Base-by-base conservation (phyloP, 2,329 filamentous ascomycete genomes). In the Pseudodiploospora longispora region DNA sequence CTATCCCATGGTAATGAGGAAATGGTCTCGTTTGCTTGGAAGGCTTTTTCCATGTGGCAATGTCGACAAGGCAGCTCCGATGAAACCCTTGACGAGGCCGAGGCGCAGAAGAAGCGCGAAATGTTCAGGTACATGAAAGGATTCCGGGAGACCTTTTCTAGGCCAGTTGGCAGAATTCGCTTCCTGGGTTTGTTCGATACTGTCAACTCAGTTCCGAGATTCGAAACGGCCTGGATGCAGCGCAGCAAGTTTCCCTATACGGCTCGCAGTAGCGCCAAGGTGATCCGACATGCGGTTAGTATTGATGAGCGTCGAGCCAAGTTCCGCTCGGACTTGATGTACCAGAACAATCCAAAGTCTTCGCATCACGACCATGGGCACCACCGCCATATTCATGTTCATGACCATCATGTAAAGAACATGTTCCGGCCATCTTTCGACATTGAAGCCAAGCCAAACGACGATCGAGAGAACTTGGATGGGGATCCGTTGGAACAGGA, bases 141-240 rank as follows among this genome's bases (percentile, higher is more conserved):
- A 0, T 93, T 93, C 57, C 76, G 85, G 19, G 84, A 90, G 61
- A 91, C 86, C 0, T 93, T 93, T 57, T 85, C 82, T 36, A 71
- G 87, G 1, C 85, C 85, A 0, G 83, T 89, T 2, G 75, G 80
- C 8, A 74, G 83, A 1, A 87, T 91, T 48, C 74, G 76, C 2
- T 90, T 91, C 52, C 69, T 93, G 2, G 87, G 87, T 0, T 71
- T 93, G 0, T 93, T 91, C 50, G 86, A 91, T 53, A 89, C 85
- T 0, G 86, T 91, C 50, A 90, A 90, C 55, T 86, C 82, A 10
- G 85, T 90, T 0, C 85, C 85, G 1, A 73, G 76, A 3, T 93
- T 93, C 47, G 87, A 93, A 61, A 77, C 72, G 2, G 74, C 75
- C 0, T 86, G 82, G 78, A 90, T 91, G 83, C 78, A 87, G 56